Base-by-base conservation (phyloP, 176 grass and related monocot genomes). In the Aegilops bicornis region DNA sequence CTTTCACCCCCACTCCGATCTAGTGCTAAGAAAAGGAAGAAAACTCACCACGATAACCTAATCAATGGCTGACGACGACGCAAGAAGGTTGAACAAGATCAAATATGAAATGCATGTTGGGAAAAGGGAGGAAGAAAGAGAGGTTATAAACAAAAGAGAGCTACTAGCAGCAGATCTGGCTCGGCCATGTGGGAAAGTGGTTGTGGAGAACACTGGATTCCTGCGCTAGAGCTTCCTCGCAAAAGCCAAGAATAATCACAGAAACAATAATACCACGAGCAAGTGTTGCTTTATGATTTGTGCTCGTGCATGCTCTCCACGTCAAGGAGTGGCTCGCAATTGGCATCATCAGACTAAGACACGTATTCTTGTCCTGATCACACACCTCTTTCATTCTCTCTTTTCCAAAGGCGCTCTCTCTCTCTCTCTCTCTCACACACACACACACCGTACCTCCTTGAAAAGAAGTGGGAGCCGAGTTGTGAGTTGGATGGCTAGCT, bases 261-360 rank as follows among this genome's bases (percentile, higher is more conserved):
- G 23, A 77, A 9, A 45, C 61, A 76, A 56, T n/a, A 82, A 0
- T 27, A 42, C 39, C 1, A 42, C 13, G 45, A 0, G 12, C 4
- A n/a, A n/a, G n/a, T n/a, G 10, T 66, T 7, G 1, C 32, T 35
- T 11, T 35, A 52, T 81, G 8, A 47, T 78, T 37, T 54, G 69
- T 56, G 50, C 68, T 82, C 43, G 50, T 91, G 82, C 82, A 52
- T 91, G 82, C 82, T 88, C 48, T 20, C 27, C 30, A 63, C 69
- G 24, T 82, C 69, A 7, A 69, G 6, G 33, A n/a, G n/a, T n/a
- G 79, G 59, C 0, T 5, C 5, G 48, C 86, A 64, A 85, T 23
- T 77, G 72, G 36, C 61, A 79, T 9, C 7, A 11, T 2, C 16
- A n/a, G 19, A 39, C 23, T 5, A 50, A 75, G 1, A n/a, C n/a